Percentiles rank a stretch among this genome's conserved stretches.
Conservation (phyloP, 2,329 filamentous ascomycete genomes). For the Talaromyces sp. region DNA sequence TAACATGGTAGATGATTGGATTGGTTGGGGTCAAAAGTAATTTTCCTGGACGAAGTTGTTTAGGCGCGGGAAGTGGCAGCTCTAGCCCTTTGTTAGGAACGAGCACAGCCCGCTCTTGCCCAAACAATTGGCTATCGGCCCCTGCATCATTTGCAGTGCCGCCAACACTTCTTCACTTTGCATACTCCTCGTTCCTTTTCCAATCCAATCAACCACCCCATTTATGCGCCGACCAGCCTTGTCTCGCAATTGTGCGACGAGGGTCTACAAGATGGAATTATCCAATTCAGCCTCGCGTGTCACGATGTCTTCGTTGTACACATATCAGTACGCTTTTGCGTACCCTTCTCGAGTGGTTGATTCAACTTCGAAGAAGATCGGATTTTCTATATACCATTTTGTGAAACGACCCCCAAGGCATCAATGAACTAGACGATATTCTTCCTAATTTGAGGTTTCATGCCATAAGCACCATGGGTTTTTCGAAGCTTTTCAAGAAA, state of each 20-base stretch:
- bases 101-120: not conserved
- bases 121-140: slow-evolving; percentile 4
- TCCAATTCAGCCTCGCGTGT: not conserved
- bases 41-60: not conserved
- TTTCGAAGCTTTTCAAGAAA: not conserved
- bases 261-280: not conserved
- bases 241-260: not conserved
- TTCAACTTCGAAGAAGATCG: not conserved
- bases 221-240: slow-evolving; percentile 8
- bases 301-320: not conserved
- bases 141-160: not conserved
- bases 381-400: not conserved
- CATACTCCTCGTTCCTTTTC: not conserved
- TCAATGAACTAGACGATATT: not conserved
- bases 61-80: not conserved
- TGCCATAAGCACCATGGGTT: not conserved
- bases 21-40: not conserved
- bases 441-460: not conserved
- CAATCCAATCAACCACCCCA: not conserved
- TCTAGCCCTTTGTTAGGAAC: not conserved
- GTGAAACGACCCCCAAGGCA: not conserved
- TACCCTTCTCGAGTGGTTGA: not conserved
- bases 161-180: not conserved
- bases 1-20: slow-evolving; percentile 3
- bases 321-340: not conserved